Evolutionary conservation across 139 green algal species (phyloP).

Genomic region (Zygnema circumcarinatum): DNA sequence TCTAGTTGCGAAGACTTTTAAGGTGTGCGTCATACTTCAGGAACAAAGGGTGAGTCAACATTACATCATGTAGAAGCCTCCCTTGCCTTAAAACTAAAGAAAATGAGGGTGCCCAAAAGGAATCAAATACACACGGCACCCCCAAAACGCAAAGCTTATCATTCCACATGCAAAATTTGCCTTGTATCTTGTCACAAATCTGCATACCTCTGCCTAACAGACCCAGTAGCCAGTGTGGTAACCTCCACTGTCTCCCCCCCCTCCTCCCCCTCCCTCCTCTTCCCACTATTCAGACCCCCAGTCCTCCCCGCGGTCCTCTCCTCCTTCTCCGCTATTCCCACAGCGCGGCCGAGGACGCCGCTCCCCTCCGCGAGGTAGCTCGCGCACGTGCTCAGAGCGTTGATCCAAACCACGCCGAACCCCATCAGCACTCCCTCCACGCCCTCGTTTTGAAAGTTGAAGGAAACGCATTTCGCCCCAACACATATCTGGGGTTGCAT

Average conservation of each 20-base stretch:
- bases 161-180: too few species aligned
- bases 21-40: background rate
- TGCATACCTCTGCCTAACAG: background rate
- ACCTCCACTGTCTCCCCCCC: too few species aligned
- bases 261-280: too few species aligned
- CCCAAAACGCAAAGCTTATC: too few species aligned
- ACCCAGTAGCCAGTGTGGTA: background rate
- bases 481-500: constrained; percentile 59
- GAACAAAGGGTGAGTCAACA: background rate
- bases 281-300: too few species aligned
- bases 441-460: constrained; percentile 46
- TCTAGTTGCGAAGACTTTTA: background rate
- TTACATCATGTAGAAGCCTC: background rate
- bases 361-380: constrained; percentile 18
- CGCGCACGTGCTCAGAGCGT: background rate
- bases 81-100: too few species aligned
- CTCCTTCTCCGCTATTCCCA: background rate
- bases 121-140: too few species aligned
- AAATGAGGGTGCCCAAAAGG: too few species aligned
- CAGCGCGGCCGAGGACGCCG: constrained; percentile 31
- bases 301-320: background rate
- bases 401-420: constrained; percentile 52
- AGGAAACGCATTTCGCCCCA: constrained; percentile 57
- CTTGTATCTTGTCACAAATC: too few species aligned
- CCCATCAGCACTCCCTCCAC: constrained; percentile 57